Evolutionary conservation across 129 eudicot species (phyloP).

Genomic region (Flaveria sonorensis): DNA sequence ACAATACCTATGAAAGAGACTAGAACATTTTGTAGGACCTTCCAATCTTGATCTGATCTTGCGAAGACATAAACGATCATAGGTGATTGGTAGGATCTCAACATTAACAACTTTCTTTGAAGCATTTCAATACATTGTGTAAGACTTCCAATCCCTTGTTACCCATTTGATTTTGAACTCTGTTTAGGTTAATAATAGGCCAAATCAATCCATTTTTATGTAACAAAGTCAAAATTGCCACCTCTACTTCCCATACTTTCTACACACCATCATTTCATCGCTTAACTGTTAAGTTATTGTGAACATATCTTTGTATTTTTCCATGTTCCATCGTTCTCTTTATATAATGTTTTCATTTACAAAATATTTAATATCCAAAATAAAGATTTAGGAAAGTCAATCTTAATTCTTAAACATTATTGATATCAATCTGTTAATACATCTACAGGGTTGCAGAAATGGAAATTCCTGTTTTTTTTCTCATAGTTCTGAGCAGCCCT

Average conservation of each 20-base stretch:
- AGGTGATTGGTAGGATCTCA: background rate
- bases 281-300: background rate
- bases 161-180: background rate
- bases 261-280: background rate
- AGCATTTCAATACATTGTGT: background rate
- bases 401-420: background rate
- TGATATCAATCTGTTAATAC: conserved; percentile 1
- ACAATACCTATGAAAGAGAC: background rate
- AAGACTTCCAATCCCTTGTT: background rate
- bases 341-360: background rate
- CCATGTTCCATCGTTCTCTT: background rate
- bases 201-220: background rate
- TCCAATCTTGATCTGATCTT: background rate
- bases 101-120: background rate
- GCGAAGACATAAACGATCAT: background rate
- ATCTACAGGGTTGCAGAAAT: conserved; percentile 82
- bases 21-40: background rate
- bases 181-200: background rate
- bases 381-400: background rate
- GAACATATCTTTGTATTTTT: conserved; percentile 14
- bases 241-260: background rate
- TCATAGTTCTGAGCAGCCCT: conserved; percentile 49
- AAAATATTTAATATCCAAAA: background rate
- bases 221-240: background rate
- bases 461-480: conserved; percentile 73